A percentile compares a stretch with the other conserved stretches of the same genome.
phyloP scores from a whole-genome alignment of 73 alveolate genomes.

The Diophrys appendiculata region DNA sequence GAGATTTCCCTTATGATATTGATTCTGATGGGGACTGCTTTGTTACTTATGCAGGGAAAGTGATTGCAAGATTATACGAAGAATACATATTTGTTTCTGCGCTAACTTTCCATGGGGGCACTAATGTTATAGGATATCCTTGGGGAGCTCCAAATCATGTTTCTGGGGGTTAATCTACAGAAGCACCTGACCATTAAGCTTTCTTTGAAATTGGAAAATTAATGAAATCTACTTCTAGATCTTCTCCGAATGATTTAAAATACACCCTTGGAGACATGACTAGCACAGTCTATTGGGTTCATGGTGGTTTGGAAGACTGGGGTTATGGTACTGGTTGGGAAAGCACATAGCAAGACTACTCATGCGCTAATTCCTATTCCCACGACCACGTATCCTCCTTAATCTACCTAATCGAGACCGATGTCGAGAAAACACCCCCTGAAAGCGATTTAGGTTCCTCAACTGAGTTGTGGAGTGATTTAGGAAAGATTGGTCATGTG shows the following conservation, averaged over 20 bases:
- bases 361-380: not conserved
- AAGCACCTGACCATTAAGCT: conserved; percentile 90
- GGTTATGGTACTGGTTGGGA: conserved; percentile 97
- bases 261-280: conserved; percentile 81
- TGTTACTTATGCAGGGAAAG: conserved; percentile 83
- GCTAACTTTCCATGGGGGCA: conserved; percentile 97
- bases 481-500: conserved; percentile 65
- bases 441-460: conserved; percentile 43
- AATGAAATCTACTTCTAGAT: conserved; percentile 69
- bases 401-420: conserved; percentile 79
- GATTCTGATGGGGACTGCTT: conserved; percentile 63
- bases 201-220: conserved; percentile 61
- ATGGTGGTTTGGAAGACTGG: conserved; percentile 98
- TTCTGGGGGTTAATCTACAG: conserved; percentile 39
- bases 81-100: conserved; percentile 71
- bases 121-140: conserved; percentile 87
- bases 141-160: conserved; percentile 92
- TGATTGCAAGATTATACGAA: conserved; percentile 72
- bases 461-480: not conserved
- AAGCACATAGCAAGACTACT: conserved; percentile 57
- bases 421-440: conserved; percentile 62
- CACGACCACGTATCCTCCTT: conserved; percentile 43
- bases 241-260: not conserved
- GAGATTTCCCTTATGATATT: conserved; percentile 92
- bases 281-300: conserved; percentile 83